Percentiles rank a stretch among this genome's conserved stretches.
Evolutionary conservation across 768 basidiomycete genomes (phyloP).

Genomic region (Suillus weaverae): DNA sequence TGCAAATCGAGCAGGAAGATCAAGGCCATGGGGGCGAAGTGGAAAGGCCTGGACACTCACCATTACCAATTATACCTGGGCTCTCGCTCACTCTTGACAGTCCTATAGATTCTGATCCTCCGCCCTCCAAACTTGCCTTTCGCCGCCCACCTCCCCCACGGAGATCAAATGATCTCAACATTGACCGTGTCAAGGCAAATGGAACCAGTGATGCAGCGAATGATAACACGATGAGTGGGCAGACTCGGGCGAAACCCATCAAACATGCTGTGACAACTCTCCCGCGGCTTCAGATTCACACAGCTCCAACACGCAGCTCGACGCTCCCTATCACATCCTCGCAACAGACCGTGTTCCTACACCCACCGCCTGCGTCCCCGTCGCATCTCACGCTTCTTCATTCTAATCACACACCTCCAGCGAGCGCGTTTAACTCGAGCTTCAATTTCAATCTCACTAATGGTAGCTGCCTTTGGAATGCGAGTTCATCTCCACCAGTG

Average conservation of each 20-base stretch:
- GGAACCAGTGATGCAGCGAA: neutral
- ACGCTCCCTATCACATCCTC: conserved; percentile 52
- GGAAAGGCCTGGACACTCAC: conserved; percentile 52
- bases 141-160: conserved; percentile 49
- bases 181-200: neutral
- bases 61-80: conserved; percentile 58
- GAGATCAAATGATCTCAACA: conserved; percentile 61
- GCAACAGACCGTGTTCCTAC: conserved; percentile 21
- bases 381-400: conserved; percentile 60
- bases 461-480: neutral
- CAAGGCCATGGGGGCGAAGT: conserved; percentile 43
- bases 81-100: conserved; percentile 36
- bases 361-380: conserved; percentile 45
- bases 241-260: neutral
- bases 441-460: neutral
- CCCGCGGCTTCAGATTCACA: conserved; percentile 63
- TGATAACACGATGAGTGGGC: no score
- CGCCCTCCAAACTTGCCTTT: conserved; percentile 64
- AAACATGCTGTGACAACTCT: conserved; percentile 28
- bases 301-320: conserved; percentile 55
- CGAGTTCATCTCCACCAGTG: conserved; percentile 26
- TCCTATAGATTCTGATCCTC: conserved; percentile 60
- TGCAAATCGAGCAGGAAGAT: conserved; percentile 1
- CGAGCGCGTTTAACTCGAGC: conserved; percentile 35
- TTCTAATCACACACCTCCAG: conserved; percentile 60